phyloP scores from a whole-genome alignment of 1,284 basidiomycete genomes.

The Leccinum insolens region DNA sequence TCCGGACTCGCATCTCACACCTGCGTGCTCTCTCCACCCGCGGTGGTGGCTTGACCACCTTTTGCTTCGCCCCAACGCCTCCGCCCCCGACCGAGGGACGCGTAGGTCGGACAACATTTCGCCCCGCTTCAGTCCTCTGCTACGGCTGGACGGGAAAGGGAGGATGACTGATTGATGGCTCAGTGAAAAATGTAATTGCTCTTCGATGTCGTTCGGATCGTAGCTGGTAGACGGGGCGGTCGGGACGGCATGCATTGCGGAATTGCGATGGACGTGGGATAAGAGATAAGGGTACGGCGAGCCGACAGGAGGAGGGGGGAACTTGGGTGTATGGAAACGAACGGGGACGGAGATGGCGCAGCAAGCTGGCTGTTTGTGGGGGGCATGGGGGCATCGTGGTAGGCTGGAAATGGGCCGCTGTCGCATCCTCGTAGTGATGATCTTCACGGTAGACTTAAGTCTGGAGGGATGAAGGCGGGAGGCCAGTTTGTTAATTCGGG shows the following conservation, averaged over 20 bases:
- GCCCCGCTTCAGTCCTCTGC: conserved; percentile 39
- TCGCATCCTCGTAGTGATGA: too few species aligned
- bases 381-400: too few species aligned
- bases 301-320: conserved; percentile 54
- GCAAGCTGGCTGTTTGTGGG: too few species aligned
- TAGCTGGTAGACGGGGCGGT: conserved; percentile 48
- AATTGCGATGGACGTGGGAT: conserved; percentile 64
- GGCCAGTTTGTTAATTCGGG: too few species aligned
- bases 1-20: conserved; percentile 81
- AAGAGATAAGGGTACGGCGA: conserved; percentile 80
- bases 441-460: too few species aligned
- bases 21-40: conserved; percentile 75
- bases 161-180: conserved; percentile 70
- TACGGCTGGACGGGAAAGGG: conserved; percentile 46
- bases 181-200: conserved; percentile 73
- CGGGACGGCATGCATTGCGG: conserved; percentile 38
- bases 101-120: conserved; percentile 36
- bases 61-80: conserved; percentile 19
- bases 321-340: conserved; percentile 50
- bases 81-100: too few species aligned
- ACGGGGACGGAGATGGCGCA: conserved; percentile 42
- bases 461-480: too few species aligned
- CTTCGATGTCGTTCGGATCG: conserved; percentile 61
- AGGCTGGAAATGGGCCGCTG: too few species aligned
- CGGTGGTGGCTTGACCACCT: conserved; percentile 61